A percentile compares a stretch with the other conserved stretches of the same genome.
Evolutionary conservation across 495 filamentous ascomycete species (phyloP).

Genomic region (Lepidopterella palustris): DNA sequence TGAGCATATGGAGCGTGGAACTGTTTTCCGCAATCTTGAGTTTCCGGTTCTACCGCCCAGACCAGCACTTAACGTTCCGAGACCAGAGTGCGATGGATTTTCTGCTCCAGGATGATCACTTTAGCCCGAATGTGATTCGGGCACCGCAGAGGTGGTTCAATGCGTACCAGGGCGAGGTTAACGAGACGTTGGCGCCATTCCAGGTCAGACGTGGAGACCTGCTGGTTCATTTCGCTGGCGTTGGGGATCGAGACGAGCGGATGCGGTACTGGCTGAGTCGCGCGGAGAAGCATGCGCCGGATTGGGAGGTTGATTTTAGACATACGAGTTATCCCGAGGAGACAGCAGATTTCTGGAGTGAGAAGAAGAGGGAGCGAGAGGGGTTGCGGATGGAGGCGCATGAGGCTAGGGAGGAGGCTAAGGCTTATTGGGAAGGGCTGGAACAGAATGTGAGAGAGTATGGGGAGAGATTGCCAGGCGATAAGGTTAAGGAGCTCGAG

Average conservation of each 20-base stretch:
- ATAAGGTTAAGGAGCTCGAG: background rate
- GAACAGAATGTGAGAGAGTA: constrained; percentile 13
- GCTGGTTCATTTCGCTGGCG: constrained; percentile 38
- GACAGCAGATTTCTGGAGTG: constrained; percentile 36
- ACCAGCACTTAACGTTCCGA: constrained; percentile 33
- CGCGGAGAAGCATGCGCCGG: constrained; percentile 36
- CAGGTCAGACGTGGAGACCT: constrained; percentile 34
- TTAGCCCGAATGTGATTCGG: constrained; percentile 18
- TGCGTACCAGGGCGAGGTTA: constrained; percentile 34
- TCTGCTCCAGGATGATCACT: constrained; percentile 33
- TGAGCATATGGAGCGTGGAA: constrained; percentile 45
- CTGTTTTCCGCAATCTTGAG: constrained; percentile 43
- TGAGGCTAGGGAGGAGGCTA: constrained; percentile 16
- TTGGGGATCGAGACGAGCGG: constrained; percentile 27
- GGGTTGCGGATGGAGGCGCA: constrained; percentile 4
- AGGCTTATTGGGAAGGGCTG: constrained; percentile 13
- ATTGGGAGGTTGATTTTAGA: constrained; percentile 38
- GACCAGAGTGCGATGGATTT: constrained; percentile 38
- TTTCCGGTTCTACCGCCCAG: constrained; percentile 41
- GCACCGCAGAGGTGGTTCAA: constrained; percentile 42
- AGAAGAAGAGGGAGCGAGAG: constrained; percentile 19
- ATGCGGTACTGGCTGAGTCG: constrained; percentile 33
- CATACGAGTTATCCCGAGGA: constrained; percentile 36
- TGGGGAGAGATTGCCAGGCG: background rate
- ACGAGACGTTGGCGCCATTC: constrained; percentile 28